phyloP scores from a whole-genome alignment of 805 yeast species.

The Teunomyces panamensis region DNA sequence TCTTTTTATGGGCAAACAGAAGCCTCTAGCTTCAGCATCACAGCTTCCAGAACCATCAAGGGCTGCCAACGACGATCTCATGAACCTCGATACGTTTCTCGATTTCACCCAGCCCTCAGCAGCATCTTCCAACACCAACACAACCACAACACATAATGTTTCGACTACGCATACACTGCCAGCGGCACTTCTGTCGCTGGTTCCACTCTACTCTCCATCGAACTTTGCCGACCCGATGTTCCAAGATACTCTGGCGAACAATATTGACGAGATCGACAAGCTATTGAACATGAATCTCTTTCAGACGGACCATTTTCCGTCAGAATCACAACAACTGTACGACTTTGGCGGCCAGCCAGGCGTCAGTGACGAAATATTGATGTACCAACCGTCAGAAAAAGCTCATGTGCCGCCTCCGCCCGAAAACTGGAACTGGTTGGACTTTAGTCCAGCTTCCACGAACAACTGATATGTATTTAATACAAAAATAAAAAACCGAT shows the following conservation, averaged over 20 bases:
- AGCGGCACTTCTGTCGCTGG: not conserved
- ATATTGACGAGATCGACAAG: slow-evolving; percentile 38
- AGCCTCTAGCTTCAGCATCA: not conserved
- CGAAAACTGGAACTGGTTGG: slow-evolving; percentile 40
- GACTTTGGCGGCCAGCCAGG: slow-evolving; percentile 13
- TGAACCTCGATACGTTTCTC: slow-evolving; percentile 16
- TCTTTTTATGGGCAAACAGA: slow-evolving; percentile 1
- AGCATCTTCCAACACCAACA: not conserved
- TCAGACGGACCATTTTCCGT: slow-evolving; percentile 29
- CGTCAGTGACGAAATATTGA: slow-evolving; percentile 32
- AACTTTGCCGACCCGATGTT: not conserved
- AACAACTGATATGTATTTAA: not conserved
- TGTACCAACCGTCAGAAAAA: slow-evolving; percentile 15
- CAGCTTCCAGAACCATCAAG: too few species aligned
- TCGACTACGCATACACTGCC: slow-evolving; percentile 3
- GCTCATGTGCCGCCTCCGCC: slow-evolving; percentile 5
- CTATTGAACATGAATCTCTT: slow-evolving; percentile 39
- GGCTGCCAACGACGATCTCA: slow-evolving; percentile 10
- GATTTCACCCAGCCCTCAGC: slow-evolving; percentile 8
- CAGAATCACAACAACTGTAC: not conserved
- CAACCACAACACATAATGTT: slow-evolving; percentile 1
- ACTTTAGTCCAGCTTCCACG: slow-evolving; percentile 25
- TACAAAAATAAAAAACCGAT: not conserved
- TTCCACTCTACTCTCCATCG: not conserved
- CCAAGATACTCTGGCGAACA: slow-evolving; percentile 7